phyloP scores from a whole-genome alignment of 345 rosid species.

The Heritiera fomes region DNA sequence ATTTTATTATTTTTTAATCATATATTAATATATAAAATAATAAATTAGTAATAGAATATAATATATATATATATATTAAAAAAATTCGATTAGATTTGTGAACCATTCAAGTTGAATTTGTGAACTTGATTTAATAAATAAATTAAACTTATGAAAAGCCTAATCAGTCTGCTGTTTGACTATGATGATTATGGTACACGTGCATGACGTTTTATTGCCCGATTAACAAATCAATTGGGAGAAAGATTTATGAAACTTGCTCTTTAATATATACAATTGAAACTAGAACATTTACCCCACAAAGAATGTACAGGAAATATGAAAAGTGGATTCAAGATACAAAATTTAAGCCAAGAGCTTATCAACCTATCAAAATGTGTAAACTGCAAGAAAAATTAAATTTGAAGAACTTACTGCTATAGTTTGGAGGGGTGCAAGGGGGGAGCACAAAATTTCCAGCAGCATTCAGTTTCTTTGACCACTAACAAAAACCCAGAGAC shows the following conservation, averaged over 20 bases:
- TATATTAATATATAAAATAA: no score
- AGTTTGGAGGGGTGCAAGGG: background rate
- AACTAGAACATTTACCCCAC: background rate
- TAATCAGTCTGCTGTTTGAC: no score
- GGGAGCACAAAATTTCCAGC: slow-evolving; percentile 16
- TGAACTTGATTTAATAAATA: no score
- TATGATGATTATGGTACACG: no score
- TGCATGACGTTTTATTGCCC: background rate
- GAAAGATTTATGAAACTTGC: background rate
- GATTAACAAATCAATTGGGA: background rate
- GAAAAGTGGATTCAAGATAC: background rate
- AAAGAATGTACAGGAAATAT: slow-evolving; percentile 4
- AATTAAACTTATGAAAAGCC: no score
- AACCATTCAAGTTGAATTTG: no score
- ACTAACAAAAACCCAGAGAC: slow-evolving; percentile 9
- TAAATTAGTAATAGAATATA: no score
- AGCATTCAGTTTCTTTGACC: slow-evolving; percentile 4
- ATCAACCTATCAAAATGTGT: background rate
- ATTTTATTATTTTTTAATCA: no score
- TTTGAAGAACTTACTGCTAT: background rate
- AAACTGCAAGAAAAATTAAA: slow-evolving; percentile 16
- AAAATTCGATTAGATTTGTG: no score
- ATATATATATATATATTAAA: no score
- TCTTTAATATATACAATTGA: background rate
- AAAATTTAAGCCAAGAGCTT: background rate